phyloP scores from a whole-genome alignment of 108 stramenopile genomes.

The Pseudonitzschia delicatissima region DNA sequence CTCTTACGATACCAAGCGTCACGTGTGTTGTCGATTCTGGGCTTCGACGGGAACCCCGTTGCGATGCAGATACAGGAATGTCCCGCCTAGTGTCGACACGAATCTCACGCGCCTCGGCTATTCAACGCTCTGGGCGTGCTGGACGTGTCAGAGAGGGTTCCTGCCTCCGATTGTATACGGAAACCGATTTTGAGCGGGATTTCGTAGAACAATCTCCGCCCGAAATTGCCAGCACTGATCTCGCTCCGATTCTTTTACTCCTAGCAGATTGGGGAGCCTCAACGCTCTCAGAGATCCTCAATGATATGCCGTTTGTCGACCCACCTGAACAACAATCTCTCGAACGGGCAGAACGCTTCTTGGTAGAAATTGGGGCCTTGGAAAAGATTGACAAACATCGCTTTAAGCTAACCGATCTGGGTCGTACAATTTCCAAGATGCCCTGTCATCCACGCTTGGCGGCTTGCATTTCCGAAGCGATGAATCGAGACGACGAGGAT shows the following conservation, averaged over 20 bases:
- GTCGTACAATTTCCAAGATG: conserved; percentile 50
- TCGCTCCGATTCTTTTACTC: conserved; percentile 66
- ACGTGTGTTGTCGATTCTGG: conserved; percentile 84
- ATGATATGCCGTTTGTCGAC: conserved; percentile 75
- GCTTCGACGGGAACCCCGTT: conserved; percentile 63
- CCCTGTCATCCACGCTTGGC: conserved; percentile 83
- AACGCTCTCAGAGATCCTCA: conserved; percentile 55
- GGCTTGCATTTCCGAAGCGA: conserved; percentile 39
- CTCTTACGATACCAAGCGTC: conserved; percentile 75
- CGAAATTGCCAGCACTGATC: conserved; percentile 71
- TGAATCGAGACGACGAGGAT: neutral
- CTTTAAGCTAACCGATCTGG: conserved; percentile 50
- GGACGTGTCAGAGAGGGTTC: conserved; percentile 78
- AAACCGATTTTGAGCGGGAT: conserved; percentile 41
- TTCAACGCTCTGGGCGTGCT: conserved; percentile 84
- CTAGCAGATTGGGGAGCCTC: conserved; percentile 76
- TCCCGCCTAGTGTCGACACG: conserved; percentile 59
- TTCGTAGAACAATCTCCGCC: conserved; percentile 46
- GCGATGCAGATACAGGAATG: conserved; percentile 71
- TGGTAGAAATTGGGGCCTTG: conserved; percentile 53
- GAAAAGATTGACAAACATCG: conserved; percentile 43
- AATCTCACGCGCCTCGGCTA: conserved; percentile 64
- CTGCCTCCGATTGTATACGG: conserved; percentile 72
- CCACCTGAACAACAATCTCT: conserved; percentile 56
- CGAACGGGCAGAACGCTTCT: conserved; percentile 48